Evolutionary conservation across 1,284 basidiomycete genomes (phyloP).

Genomic region (Ustilago cynodontis): DNA sequence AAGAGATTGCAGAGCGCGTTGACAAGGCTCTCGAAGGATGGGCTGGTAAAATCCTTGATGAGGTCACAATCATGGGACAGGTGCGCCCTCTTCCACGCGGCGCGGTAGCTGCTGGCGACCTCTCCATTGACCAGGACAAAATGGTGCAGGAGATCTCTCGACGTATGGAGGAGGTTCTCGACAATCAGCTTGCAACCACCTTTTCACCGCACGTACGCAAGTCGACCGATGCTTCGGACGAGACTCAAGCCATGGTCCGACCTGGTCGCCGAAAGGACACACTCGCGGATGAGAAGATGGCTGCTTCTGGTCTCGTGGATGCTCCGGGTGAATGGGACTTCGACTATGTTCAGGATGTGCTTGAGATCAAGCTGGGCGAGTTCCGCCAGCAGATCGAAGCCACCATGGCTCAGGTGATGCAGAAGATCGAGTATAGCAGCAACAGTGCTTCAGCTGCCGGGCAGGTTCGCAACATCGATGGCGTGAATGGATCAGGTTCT

Average conservation of each 20-base stretch:
- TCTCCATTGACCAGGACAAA: conserved; percentile 25
- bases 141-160: conserved; percentile 31
- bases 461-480: background rate
- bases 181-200: conserved; percentile 20
- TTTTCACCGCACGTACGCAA: conserved; percentile 23
- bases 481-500: background rate
- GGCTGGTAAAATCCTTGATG: conserved; percentile 65
- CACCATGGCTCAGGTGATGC: conserved; percentile 33
- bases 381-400: conserved; percentile 49
- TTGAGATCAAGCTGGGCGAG: conserved; percentile 51
- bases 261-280: conserved; percentile 5
- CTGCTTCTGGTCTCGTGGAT: conserved; percentile 31
- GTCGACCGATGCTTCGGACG: conserved; percentile 36
- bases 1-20: conserved; percentile 59
- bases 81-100: conserved; percentile 45
- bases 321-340: conserved; percentile 58
- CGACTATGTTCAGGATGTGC: conserved; percentile 58
- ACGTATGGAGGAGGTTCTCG: conserved; percentile 36
- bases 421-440: conserved; percentile 22
- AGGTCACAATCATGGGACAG: conserved; percentile 66
- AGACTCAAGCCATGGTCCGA: conserved; percentile 50
- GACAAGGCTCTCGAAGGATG: conserved; percentile 62
- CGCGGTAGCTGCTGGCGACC: background rate
- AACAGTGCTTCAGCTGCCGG: background rate
- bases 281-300: conserved; percentile 23